Conservation (phyloP, 495 filamentous ascomycete genomes). For the Trichoderma orchidacearum region DNA sequence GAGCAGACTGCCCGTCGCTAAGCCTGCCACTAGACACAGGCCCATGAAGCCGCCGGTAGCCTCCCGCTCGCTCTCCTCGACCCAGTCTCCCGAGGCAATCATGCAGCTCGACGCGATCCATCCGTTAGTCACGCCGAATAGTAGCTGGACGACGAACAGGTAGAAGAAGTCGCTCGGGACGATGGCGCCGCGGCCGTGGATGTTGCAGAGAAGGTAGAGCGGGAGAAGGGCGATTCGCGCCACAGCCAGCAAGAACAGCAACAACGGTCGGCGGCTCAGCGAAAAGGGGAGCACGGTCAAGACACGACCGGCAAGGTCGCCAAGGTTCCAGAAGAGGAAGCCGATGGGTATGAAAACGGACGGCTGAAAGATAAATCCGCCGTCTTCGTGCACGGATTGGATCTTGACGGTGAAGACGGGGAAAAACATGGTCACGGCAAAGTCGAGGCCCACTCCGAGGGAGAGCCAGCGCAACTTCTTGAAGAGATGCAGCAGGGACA, state of each 20-base stretch:
- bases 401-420: slow-evolving; percentile 84
- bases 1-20: slow-evolving; percentile 73
- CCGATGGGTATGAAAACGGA: slow-evolving; percentile 76
- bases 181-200: slow-evolving; percentile 52
- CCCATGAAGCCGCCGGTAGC: slow-evolving; percentile 93
- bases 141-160: slow-evolving; percentile 62
- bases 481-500: slow-evolving; percentile 54
- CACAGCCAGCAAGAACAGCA: slow-evolving; percentile 51
- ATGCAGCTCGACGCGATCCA: slow-evolving; percentile 75
- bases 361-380: slow-evolving; percentile 47
- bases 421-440: slow-evolving; percentile 81
- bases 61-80: slow-evolving; percentile 67
- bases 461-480: slow-evolving; percentile 61
- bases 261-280: slow-evolving; percentile 43
- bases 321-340: slow-evolving; percentile 89
- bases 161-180: slow-evolving; percentile 81
- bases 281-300: slow-evolving; percentile 47
- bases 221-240: slow-evolving; percentile 60
- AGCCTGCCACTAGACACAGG: slow-evolving; percentile 66
- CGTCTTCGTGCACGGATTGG: slow-evolving; percentile 47
- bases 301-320: slow-evolving; percentile 71
- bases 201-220: slow-evolving; percentile 80
- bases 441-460: slow-evolving; percentile 60
- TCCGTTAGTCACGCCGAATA: slow-evolving; percentile 77
- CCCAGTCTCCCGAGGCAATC: slow-evolving; percentile 76